These are phyloP conservation scores for Magnaporthales sp. DNA, from an alignment of 2,329 filamentous ascomycete genomes.

Conservation along the genomic window DNA sequence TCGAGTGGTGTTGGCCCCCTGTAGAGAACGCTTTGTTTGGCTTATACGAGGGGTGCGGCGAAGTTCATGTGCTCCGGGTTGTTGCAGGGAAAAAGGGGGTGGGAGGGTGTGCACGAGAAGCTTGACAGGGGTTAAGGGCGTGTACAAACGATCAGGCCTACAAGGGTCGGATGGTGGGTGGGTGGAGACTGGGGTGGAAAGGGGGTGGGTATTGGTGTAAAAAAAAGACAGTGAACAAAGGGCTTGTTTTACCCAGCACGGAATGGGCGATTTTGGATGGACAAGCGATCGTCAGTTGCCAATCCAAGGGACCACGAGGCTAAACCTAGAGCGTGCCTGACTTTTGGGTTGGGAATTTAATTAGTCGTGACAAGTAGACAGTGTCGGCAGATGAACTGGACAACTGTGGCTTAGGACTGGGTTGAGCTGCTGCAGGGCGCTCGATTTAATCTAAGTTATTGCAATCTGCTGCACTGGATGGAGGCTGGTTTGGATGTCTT, in stretches of 20 bases:
- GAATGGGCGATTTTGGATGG: background rate
- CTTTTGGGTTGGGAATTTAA: constrained; percentile 2
- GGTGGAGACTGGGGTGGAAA: constrained; percentile 9
- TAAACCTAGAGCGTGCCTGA: constrained; percentile 22
- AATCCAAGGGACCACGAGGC: constrained; percentile 35
- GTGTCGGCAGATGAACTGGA: background rate
- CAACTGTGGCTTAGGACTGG: background rate
- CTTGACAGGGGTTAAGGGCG: background rate
- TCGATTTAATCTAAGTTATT: background rate
- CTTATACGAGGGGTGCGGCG: constrained; percentile 20
- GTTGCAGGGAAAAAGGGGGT: constrained; percentile 8
- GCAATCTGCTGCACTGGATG: background rate
- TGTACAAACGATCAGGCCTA: background rate
- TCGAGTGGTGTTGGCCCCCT: constrained; percentile 5
- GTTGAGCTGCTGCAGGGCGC: background rate
- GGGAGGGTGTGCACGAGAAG: background rate
- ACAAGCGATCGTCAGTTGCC: constrained; percentile 23
- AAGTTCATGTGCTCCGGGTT: constrained; percentile 15
- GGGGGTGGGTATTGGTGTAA: constrained; percentile 10
- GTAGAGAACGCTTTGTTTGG: constrained; percentile 5
- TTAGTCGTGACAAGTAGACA: constrained; percentile 4
- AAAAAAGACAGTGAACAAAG: background rate
- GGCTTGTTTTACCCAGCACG: background rate
- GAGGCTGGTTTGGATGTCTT: background rate
- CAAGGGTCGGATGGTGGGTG: background rate